Percentiles rank a stretch among this genome's conserved stretches.
phyloP scores from a whole-genome alignment of 768 basidiomycete species.

The Lyophyllum decastes region DNA sequence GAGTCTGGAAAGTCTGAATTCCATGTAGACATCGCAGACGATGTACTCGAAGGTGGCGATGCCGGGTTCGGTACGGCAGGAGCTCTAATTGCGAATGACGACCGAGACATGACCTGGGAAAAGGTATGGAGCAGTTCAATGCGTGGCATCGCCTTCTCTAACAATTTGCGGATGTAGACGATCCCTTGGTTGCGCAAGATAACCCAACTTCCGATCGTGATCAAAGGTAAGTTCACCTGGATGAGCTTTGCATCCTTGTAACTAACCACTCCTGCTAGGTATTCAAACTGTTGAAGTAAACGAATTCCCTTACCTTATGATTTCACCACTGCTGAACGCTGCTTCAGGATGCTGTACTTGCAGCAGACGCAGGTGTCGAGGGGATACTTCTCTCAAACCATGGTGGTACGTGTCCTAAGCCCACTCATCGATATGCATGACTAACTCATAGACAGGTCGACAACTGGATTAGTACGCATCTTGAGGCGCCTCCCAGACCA shows the following conservation, averaged over 20 bases:
- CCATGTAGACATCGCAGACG: constrained; percentile 33
- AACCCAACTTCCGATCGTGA: constrained; percentile 69
- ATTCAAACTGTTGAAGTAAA: constrained; percentile 72
- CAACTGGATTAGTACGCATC: constrained; percentile 75
- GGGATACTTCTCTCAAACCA: constrained; percentile 92
- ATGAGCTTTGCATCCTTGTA: not conserved
- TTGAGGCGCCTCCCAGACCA: not conserved
- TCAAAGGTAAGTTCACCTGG: constrained; percentile 57
- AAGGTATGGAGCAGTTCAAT: constrained; percentile 36
- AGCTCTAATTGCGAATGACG: constrained; percentile 63
- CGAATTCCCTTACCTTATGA: not conserved
- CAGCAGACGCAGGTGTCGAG: constrained; percentile 80
- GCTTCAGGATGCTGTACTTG: constrained; percentile 80
- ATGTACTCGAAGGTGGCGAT: constrained; percentile 30
- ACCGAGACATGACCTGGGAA: constrained; percentile 79
- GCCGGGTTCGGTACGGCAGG: constrained; percentile 66
- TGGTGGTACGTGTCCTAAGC: constrained; percentile 55
- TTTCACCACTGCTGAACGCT: constrained; percentile 10
- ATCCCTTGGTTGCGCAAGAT: constrained; percentile 76
- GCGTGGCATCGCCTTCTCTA: not conserved
- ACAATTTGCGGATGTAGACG: constrained; percentile 41
- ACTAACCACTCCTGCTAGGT: constrained; percentile 36
- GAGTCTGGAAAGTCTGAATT: constrained; percentile 39
- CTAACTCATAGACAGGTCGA: constrained; percentile 46
- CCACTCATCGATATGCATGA: not conserved